Base-by-base conservation (phyloP, 139 green algal species). In the Picochlorum costavermella region DNA sequence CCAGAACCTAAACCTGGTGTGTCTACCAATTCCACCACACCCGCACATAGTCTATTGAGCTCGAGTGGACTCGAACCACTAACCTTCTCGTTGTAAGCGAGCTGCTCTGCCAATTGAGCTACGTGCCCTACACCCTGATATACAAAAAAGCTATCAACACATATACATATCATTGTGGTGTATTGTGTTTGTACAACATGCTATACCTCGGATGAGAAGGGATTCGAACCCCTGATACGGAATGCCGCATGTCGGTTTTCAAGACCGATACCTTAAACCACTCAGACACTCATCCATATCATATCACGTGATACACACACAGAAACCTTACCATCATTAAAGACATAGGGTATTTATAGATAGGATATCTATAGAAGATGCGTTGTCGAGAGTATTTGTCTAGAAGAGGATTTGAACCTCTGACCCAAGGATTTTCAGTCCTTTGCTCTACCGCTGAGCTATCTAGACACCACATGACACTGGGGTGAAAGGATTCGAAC, bases 191-290 rank as follows among this genome's bases (percentile, higher is more conserved):
- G 20, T 23, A 23, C 20, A 23, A 23, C 20, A 23, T 23, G 20
- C 20, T 23, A 23, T 23, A 23, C 20, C 20, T 16, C 36, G 40
- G 30, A 48, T 67, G 26, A 48, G 50, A 26, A 51, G 43, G 58
- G 58, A 64, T 64, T 64, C 58, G 58, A 64, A 64, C 56, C 57
- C 36, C 26, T 31, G 23, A 64, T 67, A 40, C 56, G 12, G 5
- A 64, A 14, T 57, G 31, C 53, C 33, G 60, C 67, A 60, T 80
- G 71, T 64, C 65, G 26, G 63, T 72, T 80, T 84, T 80, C 73
- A 81, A 84, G 66, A 78, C 73, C 68, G 67, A 73, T 67, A 80
- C 73, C 59, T 83, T 83, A 16, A 80, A 81, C 69, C 73, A 72
- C 70, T 81, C 73, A 81, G 73, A 81, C 73, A 84, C 69, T 68